Percentiles rank a stretch among this genome's conserved stretches.
Evolutionary conservation across 2,329 filamentous ascomycete genomes (phyloP).

Genomic region (Apiospora aurea): DNA sequence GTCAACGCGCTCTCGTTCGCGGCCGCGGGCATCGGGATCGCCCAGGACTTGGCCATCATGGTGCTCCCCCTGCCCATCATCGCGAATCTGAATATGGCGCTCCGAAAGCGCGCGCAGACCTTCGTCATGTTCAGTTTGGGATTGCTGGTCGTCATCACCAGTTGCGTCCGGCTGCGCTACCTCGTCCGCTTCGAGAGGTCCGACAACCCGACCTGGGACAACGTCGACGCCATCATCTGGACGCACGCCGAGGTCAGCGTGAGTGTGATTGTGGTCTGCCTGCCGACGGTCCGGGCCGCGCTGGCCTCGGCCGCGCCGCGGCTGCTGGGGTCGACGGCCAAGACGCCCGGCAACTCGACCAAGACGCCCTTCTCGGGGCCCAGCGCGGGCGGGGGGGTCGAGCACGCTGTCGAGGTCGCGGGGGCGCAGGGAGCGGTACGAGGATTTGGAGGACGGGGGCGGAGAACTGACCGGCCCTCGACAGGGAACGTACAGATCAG

Average conservation of each 20-base stretch:
- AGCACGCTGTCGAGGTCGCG: background rate
- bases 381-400: background rate
- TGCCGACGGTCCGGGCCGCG: slow-evolving; percentile 25
- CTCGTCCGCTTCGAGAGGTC: slow-evolving; percentile 26
- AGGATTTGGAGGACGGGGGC: background rate
- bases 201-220: slow-evolving; percentile 28
- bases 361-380: slow-evolving; percentile 14
- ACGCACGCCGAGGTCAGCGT: slow-evolving; percentile 26
- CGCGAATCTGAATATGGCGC: slow-evolving; percentile 25
- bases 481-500: background rate
- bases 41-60: slow-evolving; percentile 29
- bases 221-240: slow-evolving; percentile 27
- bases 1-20: slow-evolving; percentile 25
- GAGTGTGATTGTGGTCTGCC: slow-evolving; percentile 27
- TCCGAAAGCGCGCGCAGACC: slow-evolving; percentile 20
- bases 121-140: slow-evolving; percentile 32
- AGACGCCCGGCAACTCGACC: slow-evolving; percentile 6
- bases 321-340: slow-evolving; percentile 17
- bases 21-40: slow-evolving; percentile 26
- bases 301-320: slow-evolving; percentile 20
- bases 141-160: slow-evolving; percentile 26
- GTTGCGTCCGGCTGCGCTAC: slow-evolving; percentile 27
- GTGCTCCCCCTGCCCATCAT: slow-evolving; percentile 29
- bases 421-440: background rate
- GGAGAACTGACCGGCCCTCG: background rate